phyloP scores from a whole-genome alignment of 495 filamentous ascomycete species.

The Lentithecium fluviatile region DNA sequence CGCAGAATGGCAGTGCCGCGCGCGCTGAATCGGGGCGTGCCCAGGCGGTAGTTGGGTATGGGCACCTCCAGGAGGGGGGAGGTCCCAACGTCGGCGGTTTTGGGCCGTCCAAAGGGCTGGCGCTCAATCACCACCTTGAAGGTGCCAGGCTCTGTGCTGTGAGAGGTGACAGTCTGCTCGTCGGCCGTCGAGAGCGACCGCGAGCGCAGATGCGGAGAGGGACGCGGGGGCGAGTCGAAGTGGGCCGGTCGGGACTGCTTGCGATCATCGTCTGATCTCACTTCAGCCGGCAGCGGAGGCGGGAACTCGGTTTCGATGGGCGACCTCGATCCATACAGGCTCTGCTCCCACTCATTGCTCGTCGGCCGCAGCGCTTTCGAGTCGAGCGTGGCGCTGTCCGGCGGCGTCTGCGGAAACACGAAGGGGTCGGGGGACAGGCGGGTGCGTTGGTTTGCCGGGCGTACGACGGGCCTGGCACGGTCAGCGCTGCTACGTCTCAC shows the following conservation, averaged over 20 bases:
- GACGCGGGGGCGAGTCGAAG: slow-evolving; percentile 32
- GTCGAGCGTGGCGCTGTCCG: slow-evolving; percentile 56
- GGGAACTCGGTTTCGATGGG: slow-evolving; percentile 13
- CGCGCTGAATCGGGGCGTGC: slow-evolving; percentile 75
- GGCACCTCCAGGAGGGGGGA: slow-evolving; percentile 68
- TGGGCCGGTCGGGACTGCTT: slow-evolving; percentile 39
- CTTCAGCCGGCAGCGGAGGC: slow-evolving; percentile 15
- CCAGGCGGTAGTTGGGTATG: slow-evolving; percentile 84
- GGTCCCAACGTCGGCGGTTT: slow-evolving; percentile 61
- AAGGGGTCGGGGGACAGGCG: slow-evolving; percentile 55
- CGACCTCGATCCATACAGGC: slow-evolving; percentile 38
- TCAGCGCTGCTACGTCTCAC: slow-evolving; percentile 11
- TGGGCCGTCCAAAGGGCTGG: slow-evolving; percentile 61
- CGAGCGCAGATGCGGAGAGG: slow-evolving; percentile 51
- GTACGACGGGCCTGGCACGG: slow-evolving; percentile 56
- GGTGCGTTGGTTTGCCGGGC: slow-evolving; percentile 57
- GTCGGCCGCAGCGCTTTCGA: slow-evolving; percentile 43
- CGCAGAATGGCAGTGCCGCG: slow-evolving; percentile 78
- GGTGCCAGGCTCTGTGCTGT: slow-evolving; percentile 61
- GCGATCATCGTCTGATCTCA: slow-evolving; percentile 16
- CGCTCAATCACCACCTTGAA: slow-evolving; percentile 85
- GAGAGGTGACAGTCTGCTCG: slow-evolving; percentile 44
- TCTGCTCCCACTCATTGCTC: slow-evolving; percentile 50
- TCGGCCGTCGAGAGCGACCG: slow-evolving; percentile 60
- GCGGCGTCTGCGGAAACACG: slow-evolving; percentile 56